Base-by-base conservation (phyloP, 441 rosid genomes). In the Eutrema salsugineum region DNA sequence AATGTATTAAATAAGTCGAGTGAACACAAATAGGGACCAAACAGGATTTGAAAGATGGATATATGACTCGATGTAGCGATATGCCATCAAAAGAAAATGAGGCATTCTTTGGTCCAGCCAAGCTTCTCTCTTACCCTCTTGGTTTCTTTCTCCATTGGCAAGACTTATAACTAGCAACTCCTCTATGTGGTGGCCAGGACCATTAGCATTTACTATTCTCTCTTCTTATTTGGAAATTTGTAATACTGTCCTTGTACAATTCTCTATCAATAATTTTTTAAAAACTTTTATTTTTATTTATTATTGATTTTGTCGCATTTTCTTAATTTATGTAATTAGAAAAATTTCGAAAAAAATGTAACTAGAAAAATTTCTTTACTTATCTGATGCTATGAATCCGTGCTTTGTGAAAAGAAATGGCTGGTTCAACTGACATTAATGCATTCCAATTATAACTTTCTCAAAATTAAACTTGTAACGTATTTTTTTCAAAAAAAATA, bases 1-100 rank as follows among this genome's bases (percentile, higher is more conserved):
- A 56, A 56, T 44, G 39, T 24, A 35, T 36, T 9, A 35, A 54
- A 46, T 6, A 71, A 63, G 65, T 64, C 42, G 33, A 72, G 65
- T 64, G 27, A 63, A 24, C 54, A 71, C 62, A 33, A 50, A 71
- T 30, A 35, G 53, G 76, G 67, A 73, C 72, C 67, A 66, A 40
- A 40, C 15, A 40, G 38, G 72, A 73, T 48, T 39, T 48, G 72
- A 57, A 39, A 14, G 38, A 65, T 39, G 4, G 44, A 57, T 65
- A 22, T 22, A 22, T 1, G 10, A 60, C 19, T 65, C 12, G 17
- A 57, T 66, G 48, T 38, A 48, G 14, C 11, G 11, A 58, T 73
- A 15, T 39, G 39, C 15, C 49, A 22, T 49, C 46, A 66, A 15
- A 48, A 12, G 66, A 9, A 73, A 58, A 40, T 66, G 53, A 73